Base-by-base conservation (phyloP, 2,329 filamentous ascomycete species). In the Stagonosporopsis tanaceti region DNA sequence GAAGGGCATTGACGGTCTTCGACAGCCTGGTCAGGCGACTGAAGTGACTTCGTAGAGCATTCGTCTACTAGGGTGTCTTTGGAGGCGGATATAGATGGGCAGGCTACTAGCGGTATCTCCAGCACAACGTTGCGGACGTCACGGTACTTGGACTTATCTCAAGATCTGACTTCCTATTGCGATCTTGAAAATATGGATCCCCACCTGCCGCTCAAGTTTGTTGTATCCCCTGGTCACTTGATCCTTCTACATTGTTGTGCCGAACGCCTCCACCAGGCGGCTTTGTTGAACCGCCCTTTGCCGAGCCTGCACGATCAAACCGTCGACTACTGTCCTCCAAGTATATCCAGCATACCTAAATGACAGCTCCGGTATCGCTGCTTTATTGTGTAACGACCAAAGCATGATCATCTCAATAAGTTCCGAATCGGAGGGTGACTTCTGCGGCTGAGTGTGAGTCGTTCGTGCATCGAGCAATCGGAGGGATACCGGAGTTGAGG, bases 1-100 rank as follows among this genome's bases (percentile, higher is more conserved):
- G 17, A 63, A 62, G 37, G 71, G 71, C 24, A 69, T 76, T 28
- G 73, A 70, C 59, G 67, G 66, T 8, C 40, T 74, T 50, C 59
- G 57, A 34, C 50, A 51, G 17, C 15, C 46, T 17, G 41, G 20
- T 34, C 47, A 47, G 14, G 35, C 53, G 56, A 30, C 38, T 41
- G 44, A 45, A 20, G 27, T 28, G 42, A 48, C n/a, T 50, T 63
- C 35, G 47, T 57, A 47, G 35, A 50, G 39, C 44, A 51, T 24
- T 37, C 34, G 30, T 30, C 42, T 15, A 40, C 27, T 20, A 44
- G 25, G 11, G 30, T 15, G 5, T 5, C 30, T 44, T 44, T 32
- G 30, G 53, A 54, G 35, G 41, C 69, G 65, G 67, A 68, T 72
- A 71, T 57, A 68, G 57, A 61, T 68, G 69, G 66, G 39, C 27